Conservation (phyloP, 768 basidiomycete species). For the Paxillus rubicundulus region DNA sequence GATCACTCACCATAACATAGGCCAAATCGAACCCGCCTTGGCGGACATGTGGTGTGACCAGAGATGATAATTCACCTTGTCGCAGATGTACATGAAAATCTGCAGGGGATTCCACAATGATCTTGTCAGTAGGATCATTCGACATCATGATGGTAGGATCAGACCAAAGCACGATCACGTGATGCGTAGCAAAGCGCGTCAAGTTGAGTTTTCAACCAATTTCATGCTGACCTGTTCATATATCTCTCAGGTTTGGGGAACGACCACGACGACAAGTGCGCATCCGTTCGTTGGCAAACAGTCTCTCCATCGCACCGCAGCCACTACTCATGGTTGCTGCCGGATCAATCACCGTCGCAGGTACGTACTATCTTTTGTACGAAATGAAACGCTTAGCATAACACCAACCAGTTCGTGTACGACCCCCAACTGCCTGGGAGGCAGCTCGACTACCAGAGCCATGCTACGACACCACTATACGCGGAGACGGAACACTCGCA, state of each 20-base stretch:
- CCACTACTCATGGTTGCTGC: constrained; percentile 65
- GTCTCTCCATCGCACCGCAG: not conserved
- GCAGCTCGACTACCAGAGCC: constrained; percentile 79
- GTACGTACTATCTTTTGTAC: constrained; percentile 35
- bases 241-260: not conserved
- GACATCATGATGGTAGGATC: constrained; percentile 23
- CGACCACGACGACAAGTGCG: not conserved
- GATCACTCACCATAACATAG: constrained; percentile 85
- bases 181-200: constrained; percentile 22
- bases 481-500: constrained; percentile 85
- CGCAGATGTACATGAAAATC: constrained; percentile 98
- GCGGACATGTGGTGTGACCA: constrained; percentile 88
- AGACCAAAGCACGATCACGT: constrained; percentile 30
- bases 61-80: constrained; percentile 74
- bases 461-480: constrained; percentile 65
- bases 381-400: constrained; percentile 1
- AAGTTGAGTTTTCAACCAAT: constrained; percentile 26
- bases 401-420: constrained; percentile 70
- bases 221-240: not conserved
- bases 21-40: constrained; percentile 87
- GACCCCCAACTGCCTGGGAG: constrained; percentile 84
- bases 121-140: constrained; percentile 4
- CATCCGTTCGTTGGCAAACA: not conserved
- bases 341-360: constrained; percentile 86
- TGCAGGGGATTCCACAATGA: constrained; percentile 53